A percentile compares a stretch with the other conserved stretches of the same genome.
phyloP scores from a whole-genome alignment of 441 rosid genomes.

The Aleurites moluccanus region DNA sequence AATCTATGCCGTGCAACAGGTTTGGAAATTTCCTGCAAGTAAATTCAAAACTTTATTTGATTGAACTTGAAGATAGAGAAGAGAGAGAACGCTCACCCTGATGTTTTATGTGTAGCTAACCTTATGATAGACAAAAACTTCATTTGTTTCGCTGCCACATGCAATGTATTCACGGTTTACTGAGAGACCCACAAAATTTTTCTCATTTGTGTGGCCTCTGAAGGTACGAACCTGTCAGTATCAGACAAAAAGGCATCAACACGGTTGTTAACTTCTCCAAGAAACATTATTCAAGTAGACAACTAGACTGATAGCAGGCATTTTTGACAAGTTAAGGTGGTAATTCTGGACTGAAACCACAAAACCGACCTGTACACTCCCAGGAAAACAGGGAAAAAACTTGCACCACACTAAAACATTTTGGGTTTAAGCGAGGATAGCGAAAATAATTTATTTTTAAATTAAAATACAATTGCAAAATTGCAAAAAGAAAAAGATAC shows the following conservation, averaged over 20 bases:
- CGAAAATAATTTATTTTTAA: not conserved
- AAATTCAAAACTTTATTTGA: slow-evolving; percentile 3
- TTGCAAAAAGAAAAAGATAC: not conserved
- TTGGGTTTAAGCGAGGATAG: not conserved
- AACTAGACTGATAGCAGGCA: not conserved
- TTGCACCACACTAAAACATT: not conserved
- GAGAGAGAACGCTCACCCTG: not conserved
- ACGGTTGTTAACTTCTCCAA: not conserved
- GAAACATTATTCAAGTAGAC: not conserved
- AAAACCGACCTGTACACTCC: not conserved
- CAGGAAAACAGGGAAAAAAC: not conserved
- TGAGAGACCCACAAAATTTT: slow-evolving; percentile 93
- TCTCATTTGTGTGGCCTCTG: slow-evolving; percentile 92
- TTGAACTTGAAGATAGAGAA: not conserved
- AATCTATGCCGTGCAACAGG: slow-evolving; percentile 88
- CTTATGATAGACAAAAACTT: slow-evolving; percentile 97
- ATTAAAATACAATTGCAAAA: not conserved
- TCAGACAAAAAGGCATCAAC: not conserved
- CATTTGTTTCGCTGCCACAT: slow-evolving; percentile 97
- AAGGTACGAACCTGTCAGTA: slow-evolving; percentile 77
- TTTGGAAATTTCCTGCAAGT: slow-evolving; percentile 78
- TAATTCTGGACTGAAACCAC: not conserved
- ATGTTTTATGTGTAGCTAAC: slow-evolving; percentile 33
- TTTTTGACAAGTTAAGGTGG: not conserved
- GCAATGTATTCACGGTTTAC: slow-evolving; percentile 87